phyloP scores from a whole-genome alignment of 225 moss, liverwort and hornwort species.

The Marchantia paleacea region DNA sequence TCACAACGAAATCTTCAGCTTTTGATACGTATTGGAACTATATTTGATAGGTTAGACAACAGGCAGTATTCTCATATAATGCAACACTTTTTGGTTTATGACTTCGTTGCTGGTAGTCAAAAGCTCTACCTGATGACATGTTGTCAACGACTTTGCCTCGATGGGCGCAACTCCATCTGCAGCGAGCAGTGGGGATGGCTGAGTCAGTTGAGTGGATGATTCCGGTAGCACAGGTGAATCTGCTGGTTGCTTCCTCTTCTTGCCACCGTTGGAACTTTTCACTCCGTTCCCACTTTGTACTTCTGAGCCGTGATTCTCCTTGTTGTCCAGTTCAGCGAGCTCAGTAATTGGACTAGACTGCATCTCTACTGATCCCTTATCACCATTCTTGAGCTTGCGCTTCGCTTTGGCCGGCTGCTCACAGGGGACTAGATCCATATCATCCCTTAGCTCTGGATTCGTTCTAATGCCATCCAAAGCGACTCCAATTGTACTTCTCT shows the following conservation, averaged over 20 bases:
- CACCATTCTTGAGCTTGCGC: constrained; percentile 2
- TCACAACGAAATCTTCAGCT: background rate
- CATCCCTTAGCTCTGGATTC: background rate
- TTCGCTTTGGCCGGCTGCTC: background rate
- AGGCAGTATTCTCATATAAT: background rate
- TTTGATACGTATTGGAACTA: background rate
- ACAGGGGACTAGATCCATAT: background rate
- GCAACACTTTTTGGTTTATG: too few relatives aligned
- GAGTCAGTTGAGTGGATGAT: background rate
- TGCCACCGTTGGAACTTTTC: background rate
- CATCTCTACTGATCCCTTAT: background rate
- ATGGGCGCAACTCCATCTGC: background rate
- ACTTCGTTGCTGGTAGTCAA: background rate
- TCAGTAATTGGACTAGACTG: background rate
- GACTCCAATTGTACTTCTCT: background rate
- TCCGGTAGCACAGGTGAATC: background rate
- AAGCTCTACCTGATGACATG: constrained; percentile 31
- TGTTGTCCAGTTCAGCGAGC: constrained; percentile 4
- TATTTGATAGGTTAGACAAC: background rate
- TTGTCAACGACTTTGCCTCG: constrained; percentile 3
- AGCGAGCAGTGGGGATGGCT: background rate
- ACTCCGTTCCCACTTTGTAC: background rate
- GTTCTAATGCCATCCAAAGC: background rate
- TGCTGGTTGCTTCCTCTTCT: constrained; percentile 12
- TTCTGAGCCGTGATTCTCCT: constrained; percentile 6